Conservation (phyloP, 331 rosid species). For the Cydonia oblonga region DNA sequence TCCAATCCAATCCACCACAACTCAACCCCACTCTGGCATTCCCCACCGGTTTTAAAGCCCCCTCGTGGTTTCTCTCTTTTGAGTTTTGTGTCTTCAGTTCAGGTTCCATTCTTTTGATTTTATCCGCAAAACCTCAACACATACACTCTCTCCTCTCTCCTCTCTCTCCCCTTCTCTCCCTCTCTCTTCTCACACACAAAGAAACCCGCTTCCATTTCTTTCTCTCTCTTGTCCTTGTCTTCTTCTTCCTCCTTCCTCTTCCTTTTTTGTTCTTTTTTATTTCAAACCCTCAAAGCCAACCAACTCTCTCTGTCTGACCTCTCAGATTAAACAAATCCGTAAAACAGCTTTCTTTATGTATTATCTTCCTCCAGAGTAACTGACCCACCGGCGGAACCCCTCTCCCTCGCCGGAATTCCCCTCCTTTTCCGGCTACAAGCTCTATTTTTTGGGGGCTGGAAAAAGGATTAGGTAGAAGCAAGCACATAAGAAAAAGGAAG, state of each 20-base stretch:
- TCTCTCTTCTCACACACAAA: not conserved
- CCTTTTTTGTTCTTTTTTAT: not conserved
- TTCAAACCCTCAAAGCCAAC: conserved; percentile 21
- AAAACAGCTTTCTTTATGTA: not conserved
- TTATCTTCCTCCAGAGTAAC: conserved; percentile 10
- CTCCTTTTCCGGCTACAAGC: not conserved
- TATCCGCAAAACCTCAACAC: not conserved
- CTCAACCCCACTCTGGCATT: not conserved
- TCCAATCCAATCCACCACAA: not conserved
- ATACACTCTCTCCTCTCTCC: not conserved
- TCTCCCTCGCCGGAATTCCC: conserved; percentile 37
- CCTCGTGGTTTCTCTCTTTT: not conserved
- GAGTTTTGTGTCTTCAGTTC: not conserved
- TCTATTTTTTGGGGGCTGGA: not conserved
- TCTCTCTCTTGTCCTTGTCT: conserved; percentile 6
- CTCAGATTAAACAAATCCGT: not conserved
- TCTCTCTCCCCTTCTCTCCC: too few species aligned
- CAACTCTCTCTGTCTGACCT: conserved; percentile 4
- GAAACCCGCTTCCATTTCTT: conserved; percentile 17
- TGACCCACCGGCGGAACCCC: conserved; percentile 41
- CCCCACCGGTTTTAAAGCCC: not conserved
- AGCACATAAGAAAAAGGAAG: not conserved
- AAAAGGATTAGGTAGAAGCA: not conserved
- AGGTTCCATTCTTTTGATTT: not conserved
- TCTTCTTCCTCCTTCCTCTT: not conserved